Percentiles rank a stretch among this genome's conserved stretches.
Conservation (phyloP, 176 grass and related monocot species). For the Rhynchospora pubera region DNA sequence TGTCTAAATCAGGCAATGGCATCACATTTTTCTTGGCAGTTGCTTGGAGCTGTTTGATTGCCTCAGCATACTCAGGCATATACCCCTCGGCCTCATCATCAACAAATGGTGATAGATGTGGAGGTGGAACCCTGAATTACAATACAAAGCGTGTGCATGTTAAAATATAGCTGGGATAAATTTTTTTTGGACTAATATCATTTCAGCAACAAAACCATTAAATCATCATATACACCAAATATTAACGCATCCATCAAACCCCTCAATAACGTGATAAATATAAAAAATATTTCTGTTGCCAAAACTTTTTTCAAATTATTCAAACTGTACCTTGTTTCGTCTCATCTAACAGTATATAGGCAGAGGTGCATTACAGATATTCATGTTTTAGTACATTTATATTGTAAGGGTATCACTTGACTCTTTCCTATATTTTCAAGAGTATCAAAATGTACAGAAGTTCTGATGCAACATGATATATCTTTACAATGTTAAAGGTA, state of each 20-base stretch:
- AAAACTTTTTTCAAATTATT: not conserved
- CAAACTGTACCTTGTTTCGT: not conserved
- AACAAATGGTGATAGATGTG: constrained; percentile 96
- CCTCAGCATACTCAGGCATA: constrained; percentile 87
- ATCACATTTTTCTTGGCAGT: constrained; percentile 67
- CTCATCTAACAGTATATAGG: not conserved
- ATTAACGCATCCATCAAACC: not conserved
- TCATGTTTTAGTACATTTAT: not conserved
- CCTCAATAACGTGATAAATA: not conserved
- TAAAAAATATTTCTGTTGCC: not conserved
- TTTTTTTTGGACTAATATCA: not conserved
- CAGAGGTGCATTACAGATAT: not conserved
- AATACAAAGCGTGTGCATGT: not conserved
- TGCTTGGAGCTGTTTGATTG: constrained; percentile 63
- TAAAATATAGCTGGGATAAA: not conserved
- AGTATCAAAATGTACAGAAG: not conserved
- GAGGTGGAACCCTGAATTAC: constrained; percentile 71
- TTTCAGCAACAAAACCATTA: not conserved
- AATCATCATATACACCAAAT: not conserved
- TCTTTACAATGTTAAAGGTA: not conserved
- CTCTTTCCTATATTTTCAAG: not conserved
- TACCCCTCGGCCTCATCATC: constrained; percentile 95
- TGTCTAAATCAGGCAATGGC: constrained; percentile 77
- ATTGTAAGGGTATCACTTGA: not conserved
- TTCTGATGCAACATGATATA: not conserved